Conservation (phyloP, 192 early-diverging fungal species). For the Funneliformis mosseae region DNA sequence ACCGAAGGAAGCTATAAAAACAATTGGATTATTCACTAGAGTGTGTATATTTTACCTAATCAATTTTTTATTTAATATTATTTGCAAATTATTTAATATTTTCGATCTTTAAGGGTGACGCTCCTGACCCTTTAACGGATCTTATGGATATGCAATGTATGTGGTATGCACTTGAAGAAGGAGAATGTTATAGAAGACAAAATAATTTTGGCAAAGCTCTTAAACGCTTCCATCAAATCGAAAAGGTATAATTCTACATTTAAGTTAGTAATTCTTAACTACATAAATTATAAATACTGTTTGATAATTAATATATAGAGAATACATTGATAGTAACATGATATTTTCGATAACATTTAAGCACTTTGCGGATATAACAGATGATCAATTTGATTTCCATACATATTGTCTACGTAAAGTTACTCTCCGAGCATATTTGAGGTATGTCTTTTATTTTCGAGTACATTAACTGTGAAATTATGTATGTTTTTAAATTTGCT, state of each 20-base stretch:
- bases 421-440: conserved; percentile 84
- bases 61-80: neutral
- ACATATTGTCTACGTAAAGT: conserved; percentile 87
- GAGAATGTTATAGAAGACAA: conserved; percentile 66
- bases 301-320: neutral
- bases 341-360: conserved; percentile 36
- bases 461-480: neutral
- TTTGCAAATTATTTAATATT: neutral
- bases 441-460: conserved; percentile 43
- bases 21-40: conserved; percentile 79
- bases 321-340: neutral
- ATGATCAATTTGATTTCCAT: conserved; percentile 98
- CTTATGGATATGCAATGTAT: conserved; percentile 89
- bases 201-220: conserved; percentile 79
- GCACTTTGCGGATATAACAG: conserved; percentile 82
- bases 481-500: neutral
- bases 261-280: neutral
- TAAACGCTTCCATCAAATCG: conserved; percentile 85
- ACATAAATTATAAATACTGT: neutral
- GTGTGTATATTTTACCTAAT: conserved; percentile 43
- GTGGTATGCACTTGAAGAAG: conserved; percentile 87
- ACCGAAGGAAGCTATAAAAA: conserved; percentile 83
- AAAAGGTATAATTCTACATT: conserved; percentile 49
- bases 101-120: conserved; percentile 45
- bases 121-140: conserved; percentile 72